Conservation (phyloP, 306 rosid genomes). For the Quercus parvula region DNA sequence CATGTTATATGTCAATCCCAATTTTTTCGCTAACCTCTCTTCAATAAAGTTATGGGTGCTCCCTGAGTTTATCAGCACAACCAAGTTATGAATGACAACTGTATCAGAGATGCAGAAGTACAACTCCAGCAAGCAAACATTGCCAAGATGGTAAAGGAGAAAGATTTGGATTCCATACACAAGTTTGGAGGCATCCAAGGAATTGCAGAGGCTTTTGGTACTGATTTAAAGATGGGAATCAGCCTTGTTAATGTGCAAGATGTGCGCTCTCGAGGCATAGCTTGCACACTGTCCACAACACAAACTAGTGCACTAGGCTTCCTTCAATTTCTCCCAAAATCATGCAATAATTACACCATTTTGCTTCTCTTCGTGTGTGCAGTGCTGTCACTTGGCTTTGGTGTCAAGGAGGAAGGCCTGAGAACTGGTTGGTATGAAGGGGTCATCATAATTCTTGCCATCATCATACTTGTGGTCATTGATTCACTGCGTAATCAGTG, state of each 20-base stretch:
- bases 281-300: not conserved
- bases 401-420: conserved; percentile 12
- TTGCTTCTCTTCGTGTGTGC: conserved; percentile 2
- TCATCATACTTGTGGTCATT: not conserved
- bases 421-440: conserved; percentile 21
- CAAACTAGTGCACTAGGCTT: not conserved
- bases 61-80: too few species aligned
- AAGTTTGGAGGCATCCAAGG: conserved; percentile 10
- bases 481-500: not conserved
- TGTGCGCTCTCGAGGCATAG: not conserved
- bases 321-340: not conserved
- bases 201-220: conserved; percentile 7
- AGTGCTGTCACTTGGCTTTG: conserved; percentile 3
- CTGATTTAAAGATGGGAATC: not conserved
- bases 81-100: too few species aligned
- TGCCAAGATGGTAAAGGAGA: not conserved
- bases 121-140: not conserved
- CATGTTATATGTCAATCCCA: too few species aligned
- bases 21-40: too few species aligned
- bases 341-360: not conserved
- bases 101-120: not conserved
- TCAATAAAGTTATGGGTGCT: too few species aligned
- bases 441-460: not conserved
- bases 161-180: not conserved
- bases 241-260: not conserved